A percentile compares a stretch with the other conserved stretches of the same genome.
phyloP scores from a whole-genome alignment of 169 alveolate genomes.

The Cryptosporidium viatorum region DNA sequence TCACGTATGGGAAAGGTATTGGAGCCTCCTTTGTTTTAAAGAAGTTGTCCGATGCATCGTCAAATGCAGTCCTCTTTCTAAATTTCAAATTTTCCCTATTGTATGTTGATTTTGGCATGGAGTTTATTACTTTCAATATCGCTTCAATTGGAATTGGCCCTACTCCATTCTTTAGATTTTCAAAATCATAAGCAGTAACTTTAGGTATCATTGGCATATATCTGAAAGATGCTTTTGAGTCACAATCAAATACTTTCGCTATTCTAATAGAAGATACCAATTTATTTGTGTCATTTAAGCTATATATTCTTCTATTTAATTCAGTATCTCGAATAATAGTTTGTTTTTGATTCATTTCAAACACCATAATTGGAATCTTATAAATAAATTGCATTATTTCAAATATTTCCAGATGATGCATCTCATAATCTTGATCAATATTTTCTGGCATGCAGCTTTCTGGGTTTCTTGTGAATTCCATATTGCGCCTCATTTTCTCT shows the following conservation, averaged over 20 bases:
- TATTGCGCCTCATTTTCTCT: background rate
- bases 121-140: slow-evolving; percentile 9
- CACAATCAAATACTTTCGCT: slow-evolving; percentile 8
- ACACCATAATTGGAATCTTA: slow-evolving; percentile 49
- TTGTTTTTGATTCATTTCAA: slow-evolving; percentile 27
- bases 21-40: slow-evolving; percentile 12
- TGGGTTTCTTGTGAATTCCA: background rate
- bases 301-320: slow-evolving; percentile 35
- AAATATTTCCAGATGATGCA: slow-evolving; percentile 35
- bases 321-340: slow-evolving; percentile 15
- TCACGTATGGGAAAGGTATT: background rate
- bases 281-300: background rate
- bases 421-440: background rate
- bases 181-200: background rate
- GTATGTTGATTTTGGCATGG: background rate
- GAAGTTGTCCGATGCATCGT: slow-evolving; percentile 22
- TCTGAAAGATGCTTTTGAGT: background rate
- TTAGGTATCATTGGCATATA: slow-evolving; percentile 55
- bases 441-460: background rate
- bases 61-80: slow-evolving; percentile 56
- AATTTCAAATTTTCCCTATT: background rate
- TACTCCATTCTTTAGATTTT: slow-evolving; percentile 41
- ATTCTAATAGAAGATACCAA: slow-evolving; percentile 18
- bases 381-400: slow-evolving; percentile 41
- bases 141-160: slow-evolving; percentile 55